Percentiles rank a stretch among this genome's conserved stretches.
phyloP scores from a whole-genome alignment of 768 basidiomycete genomes.

The Leccinum incarnatum region DNA sequence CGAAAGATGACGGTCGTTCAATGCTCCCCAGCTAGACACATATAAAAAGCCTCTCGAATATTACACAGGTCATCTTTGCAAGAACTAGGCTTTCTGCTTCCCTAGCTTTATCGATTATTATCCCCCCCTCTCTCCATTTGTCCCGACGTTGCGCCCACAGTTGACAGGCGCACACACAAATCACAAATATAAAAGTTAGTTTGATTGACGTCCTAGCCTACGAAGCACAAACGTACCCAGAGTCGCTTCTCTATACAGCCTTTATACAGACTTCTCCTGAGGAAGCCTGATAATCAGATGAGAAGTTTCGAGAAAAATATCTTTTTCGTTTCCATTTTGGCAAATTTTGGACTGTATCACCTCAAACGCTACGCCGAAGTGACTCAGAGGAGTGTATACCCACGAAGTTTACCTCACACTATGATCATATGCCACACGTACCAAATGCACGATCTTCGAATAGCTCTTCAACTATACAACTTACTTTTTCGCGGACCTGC shows the following conservation, averaged over 20 bases:
- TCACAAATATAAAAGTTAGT: background rate
- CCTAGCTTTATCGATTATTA: background rate
- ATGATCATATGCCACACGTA: too few relatives aligned
- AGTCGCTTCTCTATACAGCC: background rate
- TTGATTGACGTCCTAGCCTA: background rate
- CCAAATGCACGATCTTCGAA: background rate
- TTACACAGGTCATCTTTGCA: too few relatives aligned
- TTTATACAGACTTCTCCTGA: background rate
- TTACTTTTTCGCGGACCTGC: too few relatives aligned
- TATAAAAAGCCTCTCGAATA: too few relatives aligned
- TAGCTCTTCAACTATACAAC: background rate
- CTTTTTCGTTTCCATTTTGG: background rate
- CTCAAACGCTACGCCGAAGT: too few relatives aligned
- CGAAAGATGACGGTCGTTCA: too few relatives aligned
- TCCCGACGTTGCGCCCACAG: background rate
- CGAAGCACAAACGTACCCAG: background rate
- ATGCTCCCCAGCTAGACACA: too few relatives aligned
- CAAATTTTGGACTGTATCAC: too few relatives aligned
- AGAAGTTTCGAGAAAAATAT: background rate
- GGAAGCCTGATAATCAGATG: too few relatives aligned
- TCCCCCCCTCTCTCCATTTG: background rate
- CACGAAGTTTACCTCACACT: background rate
- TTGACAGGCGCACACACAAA: background rate
- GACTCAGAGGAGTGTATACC: too few relatives aligned
- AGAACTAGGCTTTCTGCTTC: too few relatives aligned